Conservation (phyloP, 257 asterid species). For the Solanum tacnaense region DNA sequence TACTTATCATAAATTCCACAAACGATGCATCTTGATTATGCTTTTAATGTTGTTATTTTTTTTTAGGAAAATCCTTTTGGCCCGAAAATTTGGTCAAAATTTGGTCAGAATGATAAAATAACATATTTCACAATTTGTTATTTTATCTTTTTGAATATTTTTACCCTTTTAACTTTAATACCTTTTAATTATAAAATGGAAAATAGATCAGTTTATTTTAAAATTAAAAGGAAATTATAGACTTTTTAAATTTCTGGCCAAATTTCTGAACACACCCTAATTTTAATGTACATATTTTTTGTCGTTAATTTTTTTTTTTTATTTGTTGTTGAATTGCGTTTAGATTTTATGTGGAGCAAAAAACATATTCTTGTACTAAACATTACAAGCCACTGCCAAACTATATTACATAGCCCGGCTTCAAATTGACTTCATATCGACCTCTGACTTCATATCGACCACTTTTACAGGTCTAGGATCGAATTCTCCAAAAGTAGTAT, state of each 20-base stretch:
- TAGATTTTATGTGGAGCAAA: background rate
- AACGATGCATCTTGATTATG: background rate
- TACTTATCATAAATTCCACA: background rate
- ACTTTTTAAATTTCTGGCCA: too few relatives aligned
- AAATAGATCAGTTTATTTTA: too few relatives aligned
- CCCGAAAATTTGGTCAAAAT: too few relatives aligned
- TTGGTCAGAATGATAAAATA: too few relatives aligned
- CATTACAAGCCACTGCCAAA: background rate
- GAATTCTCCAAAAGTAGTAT: background rate
- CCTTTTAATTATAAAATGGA: too few relatives aligned
- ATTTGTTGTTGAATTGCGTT: background rate
- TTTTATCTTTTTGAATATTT: too few relatives aligned
- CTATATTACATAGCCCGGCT: background rate
- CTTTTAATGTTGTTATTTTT: background rate
- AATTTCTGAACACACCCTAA: too few relatives aligned
- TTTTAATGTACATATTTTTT: background rate
- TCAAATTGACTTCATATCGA: background rate
- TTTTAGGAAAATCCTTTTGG: background rate
- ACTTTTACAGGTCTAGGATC: background rate
- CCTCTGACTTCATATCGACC: background rate
- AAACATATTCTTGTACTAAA: background rate
- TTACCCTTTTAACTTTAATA: too few relatives aligned
- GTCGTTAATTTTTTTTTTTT: background rate
- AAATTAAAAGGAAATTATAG: too few relatives aligned
- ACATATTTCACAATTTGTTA: too few relatives aligned